Percentiles rank a stretch among this genome's conserved stretches.
Evolutionary conservation across 768 basidiomycete species (phyloP).

Genomic region (Suillus subaureus): DNA sequence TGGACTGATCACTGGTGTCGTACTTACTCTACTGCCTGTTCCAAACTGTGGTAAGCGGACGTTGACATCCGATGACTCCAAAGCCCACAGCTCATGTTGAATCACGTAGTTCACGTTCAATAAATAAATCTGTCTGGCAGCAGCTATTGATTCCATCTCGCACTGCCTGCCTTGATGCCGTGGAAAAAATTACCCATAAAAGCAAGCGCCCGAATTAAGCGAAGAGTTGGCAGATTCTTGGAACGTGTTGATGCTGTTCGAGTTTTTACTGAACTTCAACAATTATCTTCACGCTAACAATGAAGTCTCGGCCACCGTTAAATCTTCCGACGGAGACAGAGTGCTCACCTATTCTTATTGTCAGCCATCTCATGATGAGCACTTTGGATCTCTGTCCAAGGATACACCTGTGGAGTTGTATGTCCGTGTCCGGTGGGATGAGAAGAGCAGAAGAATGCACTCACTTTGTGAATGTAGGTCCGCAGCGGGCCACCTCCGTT

Average conservation of each 20-base stretch:
- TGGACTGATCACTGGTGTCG: too few species aligned
- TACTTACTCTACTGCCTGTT: too few species aligned
- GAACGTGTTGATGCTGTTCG: too few species aligned
- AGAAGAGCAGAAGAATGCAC: slow-evolving; percentile 20
- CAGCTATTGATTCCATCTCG: background rate
- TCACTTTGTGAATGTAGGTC: slow-evolving; percentile 78
- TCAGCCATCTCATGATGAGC: slow-evolving; percentile 87
- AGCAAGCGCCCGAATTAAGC: background rate
- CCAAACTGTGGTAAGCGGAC: background rate
- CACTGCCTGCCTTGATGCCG: background rate
- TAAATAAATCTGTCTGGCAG: background rate
- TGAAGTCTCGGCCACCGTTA: background rate
- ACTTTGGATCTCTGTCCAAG: slow-evolving; percentile 75
- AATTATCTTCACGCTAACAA: slow-evolving; percentile 35
- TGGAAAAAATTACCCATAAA: background rate
- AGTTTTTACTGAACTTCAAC: slow-evolving; percentile 21
- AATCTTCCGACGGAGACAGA: background rate
- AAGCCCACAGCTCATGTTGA: background rate
- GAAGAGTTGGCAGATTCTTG: background rate
- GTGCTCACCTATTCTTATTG: slow-evolving; percentile 55
- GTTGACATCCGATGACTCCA: background rate
- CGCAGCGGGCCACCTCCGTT: slow-evolving; percentile 62
- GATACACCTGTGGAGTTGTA: slow-evolving; percentile 58
- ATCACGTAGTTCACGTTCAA: background rate
- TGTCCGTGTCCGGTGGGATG: slow-evolving; percentile 17